Conservation (phyloP, 2,329 filamentous ascomycete genomes). For the Thelonectria olida region DNA sequence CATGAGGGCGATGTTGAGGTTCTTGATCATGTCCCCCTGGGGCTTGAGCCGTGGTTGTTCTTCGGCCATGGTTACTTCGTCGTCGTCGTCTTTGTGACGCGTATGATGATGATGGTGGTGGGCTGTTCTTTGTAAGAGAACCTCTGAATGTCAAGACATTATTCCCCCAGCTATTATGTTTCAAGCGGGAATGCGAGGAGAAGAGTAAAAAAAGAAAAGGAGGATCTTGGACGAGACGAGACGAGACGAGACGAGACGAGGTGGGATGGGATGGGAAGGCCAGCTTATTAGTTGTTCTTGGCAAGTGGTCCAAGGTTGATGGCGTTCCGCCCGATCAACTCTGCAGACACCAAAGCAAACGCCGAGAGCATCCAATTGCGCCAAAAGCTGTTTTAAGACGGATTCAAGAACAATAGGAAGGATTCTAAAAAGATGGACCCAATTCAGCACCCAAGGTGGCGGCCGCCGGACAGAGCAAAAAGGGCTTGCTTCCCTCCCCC, state of each 20-base stretch:
- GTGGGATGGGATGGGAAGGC: not conserved
- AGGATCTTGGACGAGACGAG: not conserved
- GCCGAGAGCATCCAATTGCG: too few species aligned
- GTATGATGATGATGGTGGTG: not conserved
- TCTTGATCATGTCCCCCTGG: constrained; percentile 23
- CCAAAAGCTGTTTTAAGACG: not conserved
- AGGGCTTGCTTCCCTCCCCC: too few species aligned
- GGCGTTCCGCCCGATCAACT: not conserved
- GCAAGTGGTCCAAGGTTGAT: not conserved
- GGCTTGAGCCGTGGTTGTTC: not conserved
- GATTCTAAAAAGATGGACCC: too few species aligned
- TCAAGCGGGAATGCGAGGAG: too few species aligned
- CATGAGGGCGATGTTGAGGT: constrained; percentile 34
- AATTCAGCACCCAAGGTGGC: not conserved
- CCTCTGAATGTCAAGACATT: too few species aligned
- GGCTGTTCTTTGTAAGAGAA: too few species aligned
- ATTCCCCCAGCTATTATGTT: too few species aligned
- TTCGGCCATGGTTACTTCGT: constrained; percentile 1
- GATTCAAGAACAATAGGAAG: too few species aligned
- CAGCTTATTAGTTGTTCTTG: not conserved
- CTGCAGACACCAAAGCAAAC: not conserved
- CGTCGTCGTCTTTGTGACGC: not conserved
- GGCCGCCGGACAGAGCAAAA: not conserved
- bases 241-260: not conserved
- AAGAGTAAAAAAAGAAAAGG: not conserved